phyloP scores from a whole-genome alignment of 164 flowering plant genomes.

The Aristolochia fimbriata region DNA sequence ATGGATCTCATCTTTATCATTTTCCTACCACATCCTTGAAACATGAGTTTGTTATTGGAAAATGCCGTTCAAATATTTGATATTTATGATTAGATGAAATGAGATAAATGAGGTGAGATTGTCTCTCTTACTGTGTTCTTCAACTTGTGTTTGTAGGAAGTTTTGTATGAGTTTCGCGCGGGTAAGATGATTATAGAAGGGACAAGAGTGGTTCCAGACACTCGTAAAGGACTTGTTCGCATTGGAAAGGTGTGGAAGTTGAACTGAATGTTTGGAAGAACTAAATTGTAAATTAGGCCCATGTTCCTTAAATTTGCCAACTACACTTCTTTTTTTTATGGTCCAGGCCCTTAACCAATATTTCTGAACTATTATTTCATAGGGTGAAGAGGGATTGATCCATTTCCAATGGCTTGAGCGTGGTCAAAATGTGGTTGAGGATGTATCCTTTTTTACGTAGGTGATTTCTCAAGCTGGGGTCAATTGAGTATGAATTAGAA shows the following conservation, averaged over 20 bases:
- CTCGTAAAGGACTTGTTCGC: constrained; percentile 84
- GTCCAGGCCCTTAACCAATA: not conserved
- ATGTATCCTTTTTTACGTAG: constrained; percentile 53
- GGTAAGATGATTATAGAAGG: constrained; percentile 82
- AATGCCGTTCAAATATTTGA: no score
- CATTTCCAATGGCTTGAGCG: constrained; percentile 98
- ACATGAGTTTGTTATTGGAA: no score
- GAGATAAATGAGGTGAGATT: not conserved
- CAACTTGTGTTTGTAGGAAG: constrained; percentile 31
- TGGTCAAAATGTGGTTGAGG: constrained; percentile 52
- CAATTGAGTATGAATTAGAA: no score
- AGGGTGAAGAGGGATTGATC: constrained; percentile 90
- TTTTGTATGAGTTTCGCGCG: constrained; percentile 80
- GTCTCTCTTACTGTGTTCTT: constrained; percentile 2
- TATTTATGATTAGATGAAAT: no score
- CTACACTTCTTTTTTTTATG: not conserved
- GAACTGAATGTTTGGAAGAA: not conserved
- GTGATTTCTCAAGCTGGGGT: no score
- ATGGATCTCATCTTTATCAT: no score
- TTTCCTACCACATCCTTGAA: no score
- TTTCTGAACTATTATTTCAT: constrained; percentile 5
- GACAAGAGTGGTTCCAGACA: constrained; percentile 64
- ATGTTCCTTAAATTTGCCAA: not conserved
- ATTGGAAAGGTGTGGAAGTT: constrained; percentile 48
- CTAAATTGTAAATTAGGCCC: not conserved